phyloP scores from a whole-genome alignment of 768 basidiomycete genomes.

The Boletus huronensis region DNA sequence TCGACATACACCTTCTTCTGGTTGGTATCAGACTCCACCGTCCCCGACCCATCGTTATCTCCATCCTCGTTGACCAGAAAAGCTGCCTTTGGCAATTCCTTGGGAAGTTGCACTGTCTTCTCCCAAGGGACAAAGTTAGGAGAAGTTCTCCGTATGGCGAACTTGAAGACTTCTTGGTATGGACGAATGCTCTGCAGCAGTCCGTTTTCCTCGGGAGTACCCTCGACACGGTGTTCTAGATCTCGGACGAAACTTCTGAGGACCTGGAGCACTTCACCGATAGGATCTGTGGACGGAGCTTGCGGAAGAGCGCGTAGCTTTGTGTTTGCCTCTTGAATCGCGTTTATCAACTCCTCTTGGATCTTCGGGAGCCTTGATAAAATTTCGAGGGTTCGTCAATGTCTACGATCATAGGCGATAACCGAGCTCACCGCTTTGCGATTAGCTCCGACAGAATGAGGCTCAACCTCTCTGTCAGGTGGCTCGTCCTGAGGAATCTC shows the following conservation, averaged over 20 bases:
- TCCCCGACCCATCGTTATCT: neutral
- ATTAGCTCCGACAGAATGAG: constrained; percentile 61
- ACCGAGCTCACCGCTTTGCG: constrained; percentile 45
- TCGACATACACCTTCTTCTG: constrained; percentile 42
- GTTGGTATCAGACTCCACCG: too few relatives aligned
- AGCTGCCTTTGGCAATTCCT: constrained; percentile 3
- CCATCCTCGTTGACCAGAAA: constrained; percentile 44
- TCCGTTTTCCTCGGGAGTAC: constrained; percentile 49
- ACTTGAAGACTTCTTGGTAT: constrained; percentile 44
- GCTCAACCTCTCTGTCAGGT: constrained; percentile 57
- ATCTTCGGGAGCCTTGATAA: constrained; percentile 56
- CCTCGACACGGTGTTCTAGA: constrained; percentile 45
- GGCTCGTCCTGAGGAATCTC: constrained; percentile 52
- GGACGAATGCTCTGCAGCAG: constrained; percentile 56
- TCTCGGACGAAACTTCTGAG: constrained; percentile 47
- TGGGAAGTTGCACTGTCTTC: neutral
- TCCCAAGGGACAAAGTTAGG: constrained; percentile 57
- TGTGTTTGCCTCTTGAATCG: constrained; percentile 39
- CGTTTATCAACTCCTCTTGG: constrained; percentile 50
- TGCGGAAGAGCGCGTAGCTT: constrained; percentile 39
- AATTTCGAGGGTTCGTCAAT: neutral
- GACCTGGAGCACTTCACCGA: constrained; percentile 51
- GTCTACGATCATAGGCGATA: neutral
- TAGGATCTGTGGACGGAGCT: constrained; percentile 52
- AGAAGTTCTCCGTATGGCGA: constrained; percentile 47